Evolutionary conservation across 179 eudicot species (phyloP).

Genomic region (Beta macrorhiza): DNA sequence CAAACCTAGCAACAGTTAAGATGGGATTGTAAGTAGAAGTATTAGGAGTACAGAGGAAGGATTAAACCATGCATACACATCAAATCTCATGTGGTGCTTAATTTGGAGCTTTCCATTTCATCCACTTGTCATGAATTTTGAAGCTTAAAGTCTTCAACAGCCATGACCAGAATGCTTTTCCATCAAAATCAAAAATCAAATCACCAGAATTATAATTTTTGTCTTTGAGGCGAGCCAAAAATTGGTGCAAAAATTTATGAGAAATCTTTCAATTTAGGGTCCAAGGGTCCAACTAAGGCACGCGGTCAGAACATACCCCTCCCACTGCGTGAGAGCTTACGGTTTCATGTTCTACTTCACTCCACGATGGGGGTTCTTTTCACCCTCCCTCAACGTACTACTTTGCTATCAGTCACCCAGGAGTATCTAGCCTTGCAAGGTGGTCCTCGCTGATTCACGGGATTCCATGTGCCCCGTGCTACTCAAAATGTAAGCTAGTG

Average conservation of each 20-base stretch:
- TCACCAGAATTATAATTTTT: neutral
- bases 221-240: neutral
- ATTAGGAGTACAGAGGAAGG: neutral
- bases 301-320: no score
- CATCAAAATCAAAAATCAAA: neutral
- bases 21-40: neutral
- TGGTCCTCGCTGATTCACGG: neutral
- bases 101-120: neutral
- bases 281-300: neutral
- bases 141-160: neutral
- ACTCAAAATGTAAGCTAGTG: no score
- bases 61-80: neutral
- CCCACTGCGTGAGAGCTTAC: no score
- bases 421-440: slow-evolving; percentile 1
- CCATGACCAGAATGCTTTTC: neutral
- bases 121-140: neutral
- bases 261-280: neutral
- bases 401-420: neutral
- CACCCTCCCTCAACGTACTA: neutral
- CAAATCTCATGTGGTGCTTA: neutral
- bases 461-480: neutral
- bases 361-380: no score
- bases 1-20: neutral
- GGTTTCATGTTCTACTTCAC: no score
- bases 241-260: neutral